A percentile compares a stretch with the other conserved stretches of the same genome.
Evolutionary conservation across 208 protist genomes (phyloP).

Genomic region (Crithidia sp.): DNA sequence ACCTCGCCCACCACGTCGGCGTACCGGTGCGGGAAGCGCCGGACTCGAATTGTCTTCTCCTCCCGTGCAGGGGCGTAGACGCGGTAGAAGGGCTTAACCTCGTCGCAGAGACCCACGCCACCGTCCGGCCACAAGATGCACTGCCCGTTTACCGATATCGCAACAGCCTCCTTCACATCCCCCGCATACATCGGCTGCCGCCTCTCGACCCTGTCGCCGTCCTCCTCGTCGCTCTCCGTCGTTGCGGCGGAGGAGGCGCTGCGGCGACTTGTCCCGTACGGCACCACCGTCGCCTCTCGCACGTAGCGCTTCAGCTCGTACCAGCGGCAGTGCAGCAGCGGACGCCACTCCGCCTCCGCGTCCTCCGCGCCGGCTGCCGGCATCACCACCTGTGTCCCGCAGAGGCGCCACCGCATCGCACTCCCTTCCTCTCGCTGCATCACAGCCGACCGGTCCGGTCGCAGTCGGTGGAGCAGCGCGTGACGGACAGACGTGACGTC

Average conservation of each 20-base stretch:
- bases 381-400: slow-evolving; percentile 12
- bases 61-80: slow-evolving; percentile 48
- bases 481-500: neutral
- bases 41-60: slow-evolving; percentile 63
- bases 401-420: slow-evolving; percentile 5
- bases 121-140: slow-evolving; percentile 67
- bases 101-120: slow-evolving; percentile 45
- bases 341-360: slow-evolving; percentile 39
- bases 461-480: slow-evolving; percentile 3
- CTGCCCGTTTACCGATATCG: slow-evolving; percentile 53
- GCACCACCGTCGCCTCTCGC: slow-evolving; percentile 44
- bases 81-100: slow-evolving; percentile 57
- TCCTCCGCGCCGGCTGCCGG: neutral
- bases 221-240: neutral
- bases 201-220: neutral
- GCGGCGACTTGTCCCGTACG: neutral
- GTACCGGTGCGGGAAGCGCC: slow-evolving; percentile 66
- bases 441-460: neutral
- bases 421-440: too few relatives aligned
- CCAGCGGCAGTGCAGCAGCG: slow-evolving; percentile 68
- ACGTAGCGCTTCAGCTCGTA: slow-evolving; percentile 65
- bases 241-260: neutral
- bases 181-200: slow-evolving; percentile 26
- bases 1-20: slow-evolving; percentile 76
- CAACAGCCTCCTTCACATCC: slow-evolving; percentile 69